Evolutionary conservation across 495 filamentous ascomycete species (phyloP), one percentile per base, ranked within the genome.

Genomic region (Daldinia childiae): DNA sequence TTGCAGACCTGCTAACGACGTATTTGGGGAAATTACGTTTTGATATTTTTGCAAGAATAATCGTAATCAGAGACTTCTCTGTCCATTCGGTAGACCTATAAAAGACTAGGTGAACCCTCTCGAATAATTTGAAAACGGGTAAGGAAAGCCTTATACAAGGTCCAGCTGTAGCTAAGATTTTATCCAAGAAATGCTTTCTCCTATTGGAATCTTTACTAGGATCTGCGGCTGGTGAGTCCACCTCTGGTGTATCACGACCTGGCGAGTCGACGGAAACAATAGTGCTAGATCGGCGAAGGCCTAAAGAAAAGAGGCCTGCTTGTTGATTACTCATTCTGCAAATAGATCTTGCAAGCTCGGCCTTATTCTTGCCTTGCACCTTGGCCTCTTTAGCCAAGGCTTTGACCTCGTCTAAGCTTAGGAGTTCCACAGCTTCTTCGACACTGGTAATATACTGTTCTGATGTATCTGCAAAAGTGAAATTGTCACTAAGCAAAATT

Each of bases 51-150:
- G 95, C 92, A 11, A 99, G 88, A 63, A 99, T 97, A 66, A 98
- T 95, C 3, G 94, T 95, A 2, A 93, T 97, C 2, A 99, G 86
- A 11, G 95, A 97, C 73, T 97, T 98, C 73, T 98, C 95, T 0
- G 94, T 95, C 94, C 95, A 98, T 77, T 97, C 94, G 0, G 94
- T 97, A 29, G 94, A 98, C 32, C 94, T 86, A 76, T 98, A 98
- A 76, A 97, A 98, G 56, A 99, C 94, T 6, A 99, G 81, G 79
- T 98, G 95, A 1, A 98, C 93, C 32, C 95, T 88, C 76, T 97
- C 94, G 73, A 99, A 99, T 4, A 99, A 86, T 64, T 88, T 91
- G 62, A 93, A 87, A n/a, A 89, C 86, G 7, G 89, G 82, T 1
- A 89, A 78, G 1, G 93, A 90, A 15, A 99, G 89, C 41, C 95